phyloP scores from a whole-genome alignment of 768 basidiomycete genomes.

The Suillus paluster region DNA sequence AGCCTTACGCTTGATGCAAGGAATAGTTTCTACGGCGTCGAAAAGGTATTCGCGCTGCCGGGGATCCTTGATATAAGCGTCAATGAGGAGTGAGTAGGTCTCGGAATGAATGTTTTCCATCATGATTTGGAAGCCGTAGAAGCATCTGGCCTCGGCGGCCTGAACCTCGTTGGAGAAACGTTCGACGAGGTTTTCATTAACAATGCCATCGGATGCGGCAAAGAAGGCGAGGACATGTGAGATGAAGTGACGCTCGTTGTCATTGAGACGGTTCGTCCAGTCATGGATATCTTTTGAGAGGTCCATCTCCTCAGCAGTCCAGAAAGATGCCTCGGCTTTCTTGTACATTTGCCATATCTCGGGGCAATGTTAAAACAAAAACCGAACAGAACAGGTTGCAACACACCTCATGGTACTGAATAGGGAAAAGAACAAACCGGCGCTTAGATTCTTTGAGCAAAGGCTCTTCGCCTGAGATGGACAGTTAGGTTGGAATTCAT shows the following conservation, averaged over 20 bases:
- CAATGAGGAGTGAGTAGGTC: conserved; percentile 94
- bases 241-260: conserved; percentile 86
- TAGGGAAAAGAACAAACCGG: conserved; percentile 89
- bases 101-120: conserved; percentile 99
- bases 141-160: conserved; percentile 89
- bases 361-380: background rate
- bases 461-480: conserved; percentile 65
- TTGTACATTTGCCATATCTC: conserved; percentile 98
- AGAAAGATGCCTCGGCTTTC: conserved; percentile 91
- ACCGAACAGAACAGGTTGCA: background rate
- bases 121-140: conserved; percentile 99
- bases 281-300: conserved; percentile 84
- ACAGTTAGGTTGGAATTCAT: background rate
- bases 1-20: conserved; percentile 90
- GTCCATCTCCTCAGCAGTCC: conserved; percentile 93
- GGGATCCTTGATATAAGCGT: conserved; percentile 89
- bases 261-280: conserved; percentile 82
- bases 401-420: conserved; percentile 85
- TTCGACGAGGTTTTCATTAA: conserved; percentile 95
- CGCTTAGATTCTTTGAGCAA: conserved; percentile 72
- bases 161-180: conserved; percentile 95
- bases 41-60: conserved; percentile 81
- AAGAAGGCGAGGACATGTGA: conserved; percentile 96
- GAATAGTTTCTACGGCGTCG: conserved; percentile 92
- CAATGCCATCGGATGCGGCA: conserved; percentile 94